Base-by-base conservation (phyloP, 2,329 filamentous ascomycete genomes). In the Fusarium penzigii region DNA sequence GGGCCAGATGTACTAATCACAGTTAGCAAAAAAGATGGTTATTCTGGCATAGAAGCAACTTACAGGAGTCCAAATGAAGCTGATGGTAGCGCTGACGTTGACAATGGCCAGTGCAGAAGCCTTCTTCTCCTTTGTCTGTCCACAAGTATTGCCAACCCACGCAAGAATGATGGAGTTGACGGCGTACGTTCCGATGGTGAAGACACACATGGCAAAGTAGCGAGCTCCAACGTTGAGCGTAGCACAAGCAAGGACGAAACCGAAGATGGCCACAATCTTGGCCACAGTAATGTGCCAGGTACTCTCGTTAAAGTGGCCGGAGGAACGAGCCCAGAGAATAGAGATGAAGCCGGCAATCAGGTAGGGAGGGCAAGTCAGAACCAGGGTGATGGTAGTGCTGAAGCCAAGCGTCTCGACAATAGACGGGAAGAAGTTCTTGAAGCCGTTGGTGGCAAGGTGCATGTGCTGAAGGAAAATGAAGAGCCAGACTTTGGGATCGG, bases 381-480 rank as follows among this genome's bases (percentile, higher is more conserved):
- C 48, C 5, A 69, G 56, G 1, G 65, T 64, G 25, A 59, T 49
- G 17, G 60, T 67, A 10, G 46, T 58, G 36, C 51, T 42, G 44
- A 57, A 58, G 5, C 51, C 55, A 6, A 62, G 39, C 3, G 74
- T 55, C 29, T 60, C 34, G 11, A 60, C 53, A 9, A 62, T 57
- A 4, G 58, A 59, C 5, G 59, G 59, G 38, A 62, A 57, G 42
- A 62, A 60, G 53, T 63, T 61, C 56, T 78, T 72, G 62, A 76
- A 75, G 7, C 72, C 72, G 46, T 75, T 76, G 17, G 76, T 75
- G 2, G 74, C 74, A 34, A 79, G 62, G 59, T 79, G 76, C 60
- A 78, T 72, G 60, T 79, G 78, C 57, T 78, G 73, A 72, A 78
- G 77, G 47, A 78, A 66, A 13, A 72, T 72, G 51, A 79, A 74